Evolutionary conservation across 805 yeast genomes (phyloP).

Genomic region (Dipodascus geniculatus): DNA sequence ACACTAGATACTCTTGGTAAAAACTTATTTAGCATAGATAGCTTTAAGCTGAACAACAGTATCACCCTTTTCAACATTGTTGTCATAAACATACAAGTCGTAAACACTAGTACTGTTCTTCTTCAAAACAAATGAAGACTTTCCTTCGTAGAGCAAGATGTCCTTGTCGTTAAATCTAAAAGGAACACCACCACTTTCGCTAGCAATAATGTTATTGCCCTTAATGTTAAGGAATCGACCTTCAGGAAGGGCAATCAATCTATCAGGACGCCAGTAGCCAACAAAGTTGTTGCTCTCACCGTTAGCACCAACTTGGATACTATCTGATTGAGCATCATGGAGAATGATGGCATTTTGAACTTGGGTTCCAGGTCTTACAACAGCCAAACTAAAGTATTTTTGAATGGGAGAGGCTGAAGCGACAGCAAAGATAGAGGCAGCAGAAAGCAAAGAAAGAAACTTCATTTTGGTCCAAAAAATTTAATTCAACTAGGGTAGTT

Average conservation of each 20-base stretch:
- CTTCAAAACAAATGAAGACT: background rate
- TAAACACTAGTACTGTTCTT: background rate
- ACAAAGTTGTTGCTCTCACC: background rate
- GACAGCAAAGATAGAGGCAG: background rate
- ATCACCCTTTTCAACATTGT: background rate
- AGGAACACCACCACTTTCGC: background rate
- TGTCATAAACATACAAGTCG: background rate
- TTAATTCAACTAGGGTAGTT: background rate
- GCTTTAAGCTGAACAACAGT: background rate
- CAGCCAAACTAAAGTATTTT: background rate
- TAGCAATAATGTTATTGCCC: background rate
- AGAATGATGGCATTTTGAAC: background rate
- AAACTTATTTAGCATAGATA: background rate
- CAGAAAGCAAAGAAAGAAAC: background rate
- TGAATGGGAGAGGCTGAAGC: background rate
- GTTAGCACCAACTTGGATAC: background rate
- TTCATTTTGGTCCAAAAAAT: background rate
- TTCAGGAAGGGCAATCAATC: conserved; percentile 1
- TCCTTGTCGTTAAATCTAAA: background rate
- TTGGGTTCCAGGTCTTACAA: background rate
- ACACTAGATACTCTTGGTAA: background rate
- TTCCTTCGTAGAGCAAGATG: background rate
- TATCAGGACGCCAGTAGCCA: background rate
- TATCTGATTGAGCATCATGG: background rate
- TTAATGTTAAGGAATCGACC: background rate